These are phyloP conservation scores for Dryas drummondii DNA, from an alignment of 306 rosid species.

Conservation along the genomic window DNA sequence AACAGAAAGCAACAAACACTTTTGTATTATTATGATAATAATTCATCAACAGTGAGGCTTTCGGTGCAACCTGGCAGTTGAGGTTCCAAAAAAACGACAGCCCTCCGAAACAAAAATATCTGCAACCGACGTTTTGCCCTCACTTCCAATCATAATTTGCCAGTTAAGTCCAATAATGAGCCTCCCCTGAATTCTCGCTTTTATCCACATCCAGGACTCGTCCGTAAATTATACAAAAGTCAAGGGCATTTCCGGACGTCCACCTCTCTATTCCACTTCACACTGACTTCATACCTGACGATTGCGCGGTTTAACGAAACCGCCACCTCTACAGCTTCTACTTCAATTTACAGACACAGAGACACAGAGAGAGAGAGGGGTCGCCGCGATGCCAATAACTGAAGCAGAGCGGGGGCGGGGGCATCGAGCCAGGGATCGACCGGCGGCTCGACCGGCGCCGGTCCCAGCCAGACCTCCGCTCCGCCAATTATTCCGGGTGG, in stretches of 20 bases:
- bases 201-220: background rate
- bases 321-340: conserved; percentile 17
- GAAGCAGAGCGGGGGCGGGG: conserved; percentile 40
- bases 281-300: background rate
- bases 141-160: background rate
- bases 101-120: background rate
- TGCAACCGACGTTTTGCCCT: conserved; percentile 14
- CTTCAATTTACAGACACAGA: background rate
- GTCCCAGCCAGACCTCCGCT: conserved; percentile 43
- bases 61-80: conserved; percentile 4
- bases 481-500: conserved; percentile 53
- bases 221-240: background rate
- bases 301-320: conserved; percentile 5
- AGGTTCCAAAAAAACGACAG: background rate
- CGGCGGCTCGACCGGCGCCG: conserved; percentile 33
- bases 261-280: background rate
- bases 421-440: conserved; percentile 34
- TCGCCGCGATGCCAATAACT: conserved; percentile 41
- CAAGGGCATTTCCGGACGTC: background rate
- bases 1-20: too few relatives aligned
- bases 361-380: background rate
- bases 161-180: background rate
- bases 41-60: background rate
- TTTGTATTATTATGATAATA: too few relatives aligned
- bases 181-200: background rate